Base-by-base conservation (phyloP, 2,329 filamentous ascomycete species). In the Clonostachys solani region DNA sequence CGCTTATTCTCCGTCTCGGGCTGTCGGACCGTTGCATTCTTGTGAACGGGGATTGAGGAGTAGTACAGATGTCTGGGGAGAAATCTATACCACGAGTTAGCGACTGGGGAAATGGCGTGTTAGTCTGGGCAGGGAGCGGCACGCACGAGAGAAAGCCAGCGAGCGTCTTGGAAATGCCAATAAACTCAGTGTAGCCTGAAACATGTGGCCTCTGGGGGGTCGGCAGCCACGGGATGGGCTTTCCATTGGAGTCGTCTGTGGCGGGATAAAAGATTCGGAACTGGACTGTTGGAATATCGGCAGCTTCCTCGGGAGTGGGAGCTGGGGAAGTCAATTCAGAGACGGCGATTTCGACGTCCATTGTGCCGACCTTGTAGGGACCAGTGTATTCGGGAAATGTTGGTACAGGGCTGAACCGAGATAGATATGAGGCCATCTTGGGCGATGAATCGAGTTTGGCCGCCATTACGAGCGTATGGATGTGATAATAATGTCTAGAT, bases 181-280 rank as follows among this genome's bases (percentile, higher is more conserved):
- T 60, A 57, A 95, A 95, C 54, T 83, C 78, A 10, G 85, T 84
- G 60, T 94, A 94, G 1, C 86, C 87, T 15, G 83, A 79, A 9
- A 92, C 71, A 60, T 89, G 86, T 38, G 83, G 81, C 43, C 86
- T 71, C 63, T 95, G 89, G 0, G 90, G 89, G 9, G 78, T 75
- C 1, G 89, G 89, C 45, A 95, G 75, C 89, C 90, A 95, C 56
- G 77, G 80, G 47, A 90, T 85, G 10, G 73, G 74, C 56, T 80
- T 80, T 57, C 80, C 74, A 45, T 66, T 65, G 4, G 77, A 71
- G 16, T 73, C 71, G 5, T 72, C 61, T 2, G 71, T 68, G 18
- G 85, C 84, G 1, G 90, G 90, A 61, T 95, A 95, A 68, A 89
- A 95, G 49, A 95, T 75, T 52, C 90, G 81, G 63, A 89, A 94